These are phyloP conservation scores for Senna tora DNA, from an alignment of 306 rosid species.

Conservation along the genomic window DNA sequence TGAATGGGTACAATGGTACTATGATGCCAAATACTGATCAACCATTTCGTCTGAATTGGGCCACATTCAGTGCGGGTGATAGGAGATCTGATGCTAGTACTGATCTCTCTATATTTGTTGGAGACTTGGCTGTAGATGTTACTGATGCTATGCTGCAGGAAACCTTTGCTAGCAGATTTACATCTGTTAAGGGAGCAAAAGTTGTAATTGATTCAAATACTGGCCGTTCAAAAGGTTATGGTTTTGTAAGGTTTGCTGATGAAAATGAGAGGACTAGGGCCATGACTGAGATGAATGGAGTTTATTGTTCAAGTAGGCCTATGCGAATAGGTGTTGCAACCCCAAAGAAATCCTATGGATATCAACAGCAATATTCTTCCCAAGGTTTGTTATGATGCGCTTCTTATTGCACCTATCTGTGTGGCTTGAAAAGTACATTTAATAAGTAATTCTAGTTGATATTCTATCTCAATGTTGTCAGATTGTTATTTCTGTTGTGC, in stretches of 20 bases:
- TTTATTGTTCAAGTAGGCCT: constrained; percentile 82
- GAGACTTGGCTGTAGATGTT: constrained; percentile 91
- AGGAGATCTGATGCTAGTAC: constrained; percentile 64
- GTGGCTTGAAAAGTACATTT: not conserved
- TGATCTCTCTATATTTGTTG: constrained; percentile 88
- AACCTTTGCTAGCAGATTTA: constrained; percentile 66
- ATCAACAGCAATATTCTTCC: constrained; percentile 80
- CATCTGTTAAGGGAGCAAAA: constrained; percentile 90
- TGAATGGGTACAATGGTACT: constrained; percentile 71
- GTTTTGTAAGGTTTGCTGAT: constrained; percentile 91
- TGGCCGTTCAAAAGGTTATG: constrained; percentile 94
- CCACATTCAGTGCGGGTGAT: constrained; percentile 80
- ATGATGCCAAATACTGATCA: constrained; percentile 88
- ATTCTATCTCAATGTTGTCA: not conserved
- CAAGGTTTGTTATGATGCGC: constrained; percentile 64
- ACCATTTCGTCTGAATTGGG: constrained; percentile 91
- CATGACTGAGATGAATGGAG: constrained; percentile 85
- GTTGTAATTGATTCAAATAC: constrained; percentile 88
- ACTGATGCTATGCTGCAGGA: constrained; percentile 87
- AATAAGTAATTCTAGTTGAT: not conserved
- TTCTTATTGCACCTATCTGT: constrained; percentile 15
- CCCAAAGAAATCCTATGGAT: constrained; percentile 83
- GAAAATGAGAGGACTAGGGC: constrained; percentile 88
- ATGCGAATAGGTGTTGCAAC: constrained; percentile 93
- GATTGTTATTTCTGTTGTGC: constrained; percentile 19